A percentile compares a stretch with the other conserved stretches of the same genome.
Conservation (phyloP, 2,329 filamentous ascomycete species). For the Thyridium curvatum region DNA sequence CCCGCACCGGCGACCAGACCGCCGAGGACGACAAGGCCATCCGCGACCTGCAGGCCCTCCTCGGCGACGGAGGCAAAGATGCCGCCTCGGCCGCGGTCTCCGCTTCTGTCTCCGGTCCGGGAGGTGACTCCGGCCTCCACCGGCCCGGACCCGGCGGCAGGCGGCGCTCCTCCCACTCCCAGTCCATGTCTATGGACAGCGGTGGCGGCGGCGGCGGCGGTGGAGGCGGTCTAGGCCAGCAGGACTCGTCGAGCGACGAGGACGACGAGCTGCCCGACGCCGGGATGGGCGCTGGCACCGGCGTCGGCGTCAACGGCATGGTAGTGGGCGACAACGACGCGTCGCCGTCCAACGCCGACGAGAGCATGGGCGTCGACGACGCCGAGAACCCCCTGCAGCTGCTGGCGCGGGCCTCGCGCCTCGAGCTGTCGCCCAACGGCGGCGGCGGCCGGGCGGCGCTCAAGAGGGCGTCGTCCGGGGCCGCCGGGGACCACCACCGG, state of each 20-base stretch:
- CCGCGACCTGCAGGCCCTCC: slow-evolving; percentile 32
- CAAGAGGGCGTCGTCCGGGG: slow-evolving; percentile 7
- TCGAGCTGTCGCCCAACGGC: slow-evolving; percentile 43
- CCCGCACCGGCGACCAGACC: slow-evolving; percentile 36
- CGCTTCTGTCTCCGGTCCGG: slow-evolving; percentile 8
- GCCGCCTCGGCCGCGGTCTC: slow-evolving; percentile 5
- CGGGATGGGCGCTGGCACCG: slow-evolving; percentile 14
- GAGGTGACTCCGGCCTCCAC: slow-evolving; percentile 12
- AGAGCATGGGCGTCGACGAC: slow-evolving; percentile 59
- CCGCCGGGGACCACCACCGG: slow-evolving; percentile 9
- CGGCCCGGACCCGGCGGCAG: slow-evolving; percentile 14
- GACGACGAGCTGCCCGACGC: slow-evolving; percentile 14
- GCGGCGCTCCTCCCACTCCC: no score
- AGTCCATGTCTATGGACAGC: no score
- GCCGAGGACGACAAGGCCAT: slow-evolving; percentile 39
- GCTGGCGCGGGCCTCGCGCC: slow-evolving; percentile 65
- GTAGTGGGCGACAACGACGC: slow-evolving; percentile 12
- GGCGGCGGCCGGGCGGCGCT: slow-evolving; percentile 1
- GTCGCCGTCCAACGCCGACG: slow-evolving; percentile 25
- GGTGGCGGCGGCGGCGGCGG: no score
- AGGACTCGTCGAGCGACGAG: slow-evolving; percentile 23
- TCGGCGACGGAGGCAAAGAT: slow-evolving; percentile 20
- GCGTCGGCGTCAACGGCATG: slow-evolving; percentile 13
- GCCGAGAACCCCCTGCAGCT: slow-evolving; percentile 71
- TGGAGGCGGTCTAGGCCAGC: slow-evolving; percentile 9